Percentiles rank a stretch among this genome's conserved stretches.
Evolutionary conservation across 1,284 basidiomycete genomes (phyloP).

Genomic region (Leccinum subspadiceum): DNA sequence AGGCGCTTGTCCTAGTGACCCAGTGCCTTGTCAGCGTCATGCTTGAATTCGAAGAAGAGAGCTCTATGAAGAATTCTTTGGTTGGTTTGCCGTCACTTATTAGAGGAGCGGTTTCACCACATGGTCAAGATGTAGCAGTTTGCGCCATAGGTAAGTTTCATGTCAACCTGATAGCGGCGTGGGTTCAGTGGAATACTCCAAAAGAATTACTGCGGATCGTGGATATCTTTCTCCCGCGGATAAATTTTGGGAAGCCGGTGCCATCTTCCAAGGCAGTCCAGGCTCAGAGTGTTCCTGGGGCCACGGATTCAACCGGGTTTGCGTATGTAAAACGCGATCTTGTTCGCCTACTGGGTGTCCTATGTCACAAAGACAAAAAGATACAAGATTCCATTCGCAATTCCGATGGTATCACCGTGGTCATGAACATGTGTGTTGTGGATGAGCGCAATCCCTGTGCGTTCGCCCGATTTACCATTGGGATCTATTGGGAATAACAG

Average conservation of each 20-base stretch:
- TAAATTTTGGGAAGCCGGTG: slow-evolving; percentile 67
- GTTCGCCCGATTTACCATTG: slow-evolving; percentile 33
- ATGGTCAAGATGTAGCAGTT: slow-evolving; percentile 50
- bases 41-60: slow-evolving; percentile 36
- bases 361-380: slow-evolving; percentile 59
- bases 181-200: slow-evolving; percentile 10
- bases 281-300: slow-evolving; percentile 11
- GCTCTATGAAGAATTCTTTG: slow-evolving; percentile 13
- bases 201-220: slow-evolving; percentile 68
- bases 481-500: slow-evolving; percentile 7
- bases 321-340: slow-evolving; percentile 80
- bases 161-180: slow-evolving; percentile 1
- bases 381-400: slow-evolving; percentile 73
- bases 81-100: slow-evolving; percentile 40
- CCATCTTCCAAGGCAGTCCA: slow-evolving; percentile 21
- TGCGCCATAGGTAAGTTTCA: slow-evolving; percentile 56
- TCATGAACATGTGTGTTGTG: slow-evolving; percentile 84
- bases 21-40: slow-evolving; percentile 74
- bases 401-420: slow-evolving; percentile 71
- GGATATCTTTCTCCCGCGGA: slow-evolving; percentile 75
- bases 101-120: slow-evolving; percentile 39
- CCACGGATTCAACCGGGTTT: slow-evolving; percentile 57
- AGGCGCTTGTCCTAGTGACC: slow-evolving; percentile 73
- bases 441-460: slow-evolving; percentile 90
- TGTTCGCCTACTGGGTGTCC: slow-evolving; percentile 75